phyloP scores from a whole-genome alignment of 805 yeast species.

The Candida fluviatilis region DNA sequence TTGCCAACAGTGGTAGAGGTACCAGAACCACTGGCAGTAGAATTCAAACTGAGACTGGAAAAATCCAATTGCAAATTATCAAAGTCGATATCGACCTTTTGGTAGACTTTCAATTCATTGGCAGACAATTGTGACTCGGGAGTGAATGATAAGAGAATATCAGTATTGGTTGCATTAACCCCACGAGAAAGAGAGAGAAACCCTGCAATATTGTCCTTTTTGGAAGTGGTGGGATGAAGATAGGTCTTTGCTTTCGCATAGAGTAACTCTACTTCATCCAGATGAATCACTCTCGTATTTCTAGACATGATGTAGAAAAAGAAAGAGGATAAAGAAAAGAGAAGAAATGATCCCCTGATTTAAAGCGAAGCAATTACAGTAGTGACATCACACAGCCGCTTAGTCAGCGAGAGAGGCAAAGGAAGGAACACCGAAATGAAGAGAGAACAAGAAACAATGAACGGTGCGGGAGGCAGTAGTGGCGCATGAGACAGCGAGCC shows the following conservation, averaged over 20 bases:
- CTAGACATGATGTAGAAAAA: neutral
- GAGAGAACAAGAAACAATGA: too few relatives aligned
- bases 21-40: neutral
- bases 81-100: slow-evolving; percentile 43
- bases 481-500: too few relatives aligned
- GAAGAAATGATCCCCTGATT: too few relatives aligned
- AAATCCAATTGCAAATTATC: neutral
- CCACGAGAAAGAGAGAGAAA: slow-evolving; percentile 64
- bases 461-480: too few relatives aligned
- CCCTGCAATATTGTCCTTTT: slow-evolving; percentile 78
- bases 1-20: neutral
- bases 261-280: slow-evolving; percentile 42
- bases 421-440: too few relatives aligned
- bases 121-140: slow-evolving; percentile 51
- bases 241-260: slow-evolving; percentile 68
- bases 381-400: too few relatives aligned
- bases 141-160: slow-evolving; percentile 61
- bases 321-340: too few relatives aligned
- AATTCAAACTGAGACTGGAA: neutral
- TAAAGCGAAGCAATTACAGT: too few relatives aligned
- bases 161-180: slow-evolving; percentile 45
- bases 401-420: too few relatives aligned
- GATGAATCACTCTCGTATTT: slow-evolving; percentile 2
- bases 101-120: slow-evolving; percentile 44
- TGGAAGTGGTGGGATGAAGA: slow-evolving; percentile 73